Percentiles rank a stretch among this genome's conserved stretches.
Evolutionary conservation across 148 eudicot genomes (phyloP).

Genomic region (Fallopia convolvulus): DNA sequence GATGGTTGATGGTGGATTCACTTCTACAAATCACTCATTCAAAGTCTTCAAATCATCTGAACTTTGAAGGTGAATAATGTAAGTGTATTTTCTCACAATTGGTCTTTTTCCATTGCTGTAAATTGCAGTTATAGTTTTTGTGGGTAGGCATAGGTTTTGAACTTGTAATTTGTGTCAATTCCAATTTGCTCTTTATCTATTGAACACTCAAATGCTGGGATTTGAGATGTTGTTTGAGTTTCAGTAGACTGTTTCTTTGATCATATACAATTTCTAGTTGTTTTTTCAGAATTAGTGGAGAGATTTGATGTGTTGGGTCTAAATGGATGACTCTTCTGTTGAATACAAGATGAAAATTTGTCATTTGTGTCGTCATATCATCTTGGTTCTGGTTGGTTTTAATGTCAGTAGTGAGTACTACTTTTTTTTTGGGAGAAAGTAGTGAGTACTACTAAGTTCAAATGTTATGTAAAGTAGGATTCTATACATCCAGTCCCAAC

Average conservation of each 20-base stretch:
- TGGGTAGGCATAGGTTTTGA: background rate
- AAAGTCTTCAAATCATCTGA: conserved; percentile 51
- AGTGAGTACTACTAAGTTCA: too few species aligned
- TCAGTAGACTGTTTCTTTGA: background rate
- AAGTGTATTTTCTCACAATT: background rate
- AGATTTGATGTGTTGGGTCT: too few species aligned
- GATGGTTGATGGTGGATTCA: conserved; percentile 89
- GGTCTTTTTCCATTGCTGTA: background rate
- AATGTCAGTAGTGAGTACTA: too few species aligned
- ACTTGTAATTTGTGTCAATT: background rate
- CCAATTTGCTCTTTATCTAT: background rate
- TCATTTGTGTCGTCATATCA: too few species aligned
- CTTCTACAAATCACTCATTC: conserved; percentile 48
- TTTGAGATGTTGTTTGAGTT: background rate
- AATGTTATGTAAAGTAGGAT: too few species aligned
- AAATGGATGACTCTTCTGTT: too few species aligned
- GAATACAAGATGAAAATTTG: too few species aligned
- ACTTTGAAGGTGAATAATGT: background rate
- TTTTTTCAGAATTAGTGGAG: too few species aligned
- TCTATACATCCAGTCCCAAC: too few species aligned
- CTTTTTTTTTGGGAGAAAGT: too few species aligned
- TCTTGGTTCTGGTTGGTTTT: too few species aligned
- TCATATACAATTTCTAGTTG: background rate
- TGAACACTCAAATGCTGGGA: background rate
- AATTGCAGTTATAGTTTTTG: background rate